Percentiles rank a stretch among this genome's conserved stretches.
Evolutionary conservation across 371 early-diverging fungal genomes (phyloP).

Genomic region (Rhizopus arrhizus): DNA sequence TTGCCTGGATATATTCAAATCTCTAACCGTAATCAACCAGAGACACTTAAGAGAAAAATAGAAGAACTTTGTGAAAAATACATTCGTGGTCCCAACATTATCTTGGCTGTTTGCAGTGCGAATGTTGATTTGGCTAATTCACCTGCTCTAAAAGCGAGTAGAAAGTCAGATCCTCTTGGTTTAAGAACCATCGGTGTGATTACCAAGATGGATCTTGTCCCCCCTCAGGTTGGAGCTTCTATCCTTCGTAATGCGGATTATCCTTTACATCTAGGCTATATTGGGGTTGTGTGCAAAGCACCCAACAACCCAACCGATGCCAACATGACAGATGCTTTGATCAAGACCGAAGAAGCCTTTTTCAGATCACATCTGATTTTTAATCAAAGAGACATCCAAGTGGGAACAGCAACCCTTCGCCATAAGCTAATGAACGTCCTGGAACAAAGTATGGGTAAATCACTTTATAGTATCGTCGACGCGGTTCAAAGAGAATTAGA

Average conservation of each 20-base stretch:
- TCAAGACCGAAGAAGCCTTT: constrained; percentile 72
- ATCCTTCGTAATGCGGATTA: constrained; percentile 90
- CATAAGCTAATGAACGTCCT: constrained; percentile 84
- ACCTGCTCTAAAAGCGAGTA: constrained; percentile 92
- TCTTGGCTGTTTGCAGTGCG: constrained; percentile 97
- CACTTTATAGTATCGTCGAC: constrained; percentile 79
- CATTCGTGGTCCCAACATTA: constrained; percentile 91
- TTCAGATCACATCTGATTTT: constrained; percentile 66
- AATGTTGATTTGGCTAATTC: constrained; percentile 99
- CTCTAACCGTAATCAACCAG: constrained; percentile 93
- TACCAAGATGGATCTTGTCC: constrained; percentile 98
- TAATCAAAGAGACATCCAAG: constrained; percentile 69
- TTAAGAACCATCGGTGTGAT: constrained; percentile 97
- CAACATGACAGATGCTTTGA: constrained; percentile 65
- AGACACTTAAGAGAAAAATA: constrained; percentile 89
- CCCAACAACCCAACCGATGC: constrained; percentile 41
- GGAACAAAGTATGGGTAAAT: constrained; percentile 90
- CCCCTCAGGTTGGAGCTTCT: constrained; percentile 79
- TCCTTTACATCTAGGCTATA: constrained; percentile 94
- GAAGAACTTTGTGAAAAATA: constrained; percentile 93
- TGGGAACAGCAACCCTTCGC: constrained; percentile 84
- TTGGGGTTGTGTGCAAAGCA: constrained; percentile 95
- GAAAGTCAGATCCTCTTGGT: constrained; percentile 93
- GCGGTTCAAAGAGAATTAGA: constrained; percentile 92
- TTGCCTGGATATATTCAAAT: constrained; percentile 99